Evolutionary conservation across 257 asterid species (phyloP).

Genomic region (Solanum neorickii): DNA sequence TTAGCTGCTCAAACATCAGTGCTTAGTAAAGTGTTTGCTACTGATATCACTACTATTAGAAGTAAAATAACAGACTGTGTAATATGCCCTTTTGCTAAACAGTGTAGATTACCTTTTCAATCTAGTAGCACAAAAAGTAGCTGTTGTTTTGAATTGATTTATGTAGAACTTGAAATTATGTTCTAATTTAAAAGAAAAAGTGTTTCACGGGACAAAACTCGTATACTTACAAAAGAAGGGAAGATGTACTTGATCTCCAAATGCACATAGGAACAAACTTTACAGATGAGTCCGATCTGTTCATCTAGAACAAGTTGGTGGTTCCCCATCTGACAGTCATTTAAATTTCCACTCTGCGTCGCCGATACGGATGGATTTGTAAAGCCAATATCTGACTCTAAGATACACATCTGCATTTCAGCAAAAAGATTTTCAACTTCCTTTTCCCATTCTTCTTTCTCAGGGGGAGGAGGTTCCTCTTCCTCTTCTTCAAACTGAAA

Average conservation of each 20-base stretch:
- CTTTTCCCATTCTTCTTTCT: constrained; percentile 33
- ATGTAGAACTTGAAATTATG: background rate
- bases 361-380: background rate
- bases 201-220: background rate
- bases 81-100: no score
- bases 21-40: no score
- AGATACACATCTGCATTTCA: constrained; percentile 33
- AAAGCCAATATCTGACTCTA: constrained; percentile 12
- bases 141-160: no score
- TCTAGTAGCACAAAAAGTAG: no score
- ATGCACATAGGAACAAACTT: constrained; percentile 24
- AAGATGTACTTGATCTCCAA: constrained; percentile 42
- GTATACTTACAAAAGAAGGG: constrained; percentile 51
- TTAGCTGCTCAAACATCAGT: no score
- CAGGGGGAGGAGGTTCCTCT: constrained; percentile 11
- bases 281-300: constrained; percentile 49
- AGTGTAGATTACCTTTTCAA: no score
- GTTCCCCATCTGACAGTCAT: constrained; percentile 30
- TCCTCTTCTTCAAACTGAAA: constrained; percentile 43
- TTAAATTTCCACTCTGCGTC: background rate
- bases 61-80: no score
- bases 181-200: background rate
- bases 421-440: constrained; percentile 36
- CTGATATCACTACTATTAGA: no score
- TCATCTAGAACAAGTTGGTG: constrained; percentile 46